Percentiles rank a stretch among this genome's conserved stretches.
phyloP scores from a whole-genome alignment of 1,284 basidiomycete species.

The Anthracocystis walkeri region DNA sequence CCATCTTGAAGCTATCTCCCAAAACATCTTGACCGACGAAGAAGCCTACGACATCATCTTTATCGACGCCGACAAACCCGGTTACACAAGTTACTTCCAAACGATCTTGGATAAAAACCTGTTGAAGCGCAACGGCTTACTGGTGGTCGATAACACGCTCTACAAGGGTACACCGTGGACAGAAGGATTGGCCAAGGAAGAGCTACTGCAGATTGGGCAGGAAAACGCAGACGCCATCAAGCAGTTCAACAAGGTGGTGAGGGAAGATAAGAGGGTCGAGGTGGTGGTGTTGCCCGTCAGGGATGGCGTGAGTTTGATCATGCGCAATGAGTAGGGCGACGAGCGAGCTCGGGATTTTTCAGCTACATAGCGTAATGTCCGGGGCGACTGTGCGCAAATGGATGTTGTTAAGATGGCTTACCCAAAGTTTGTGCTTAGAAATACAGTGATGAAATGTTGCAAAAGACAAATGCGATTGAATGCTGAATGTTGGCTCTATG shows the following conservation, averaged over 20 bases:
- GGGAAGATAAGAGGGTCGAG: conserved; percentile 57
- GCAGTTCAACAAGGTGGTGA: conserved; percentile 65
- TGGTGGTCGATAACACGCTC: conserved; percentile 69
- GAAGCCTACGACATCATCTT: conserved; percentile 69
- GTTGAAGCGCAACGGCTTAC: conserved; percentile 55
- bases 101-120: conserved; percentile 58
- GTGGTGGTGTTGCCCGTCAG: conserved; percentile 64
- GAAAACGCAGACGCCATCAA: conserved; percentile 57
- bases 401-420: neutral
- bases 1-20: conserved; percentile 46
- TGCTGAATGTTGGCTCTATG: neutral
- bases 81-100: conserved; percentile 62
- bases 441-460: neutral
- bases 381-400: no score
- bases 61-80: conserved; percentile 70
- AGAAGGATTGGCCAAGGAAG: conserved; percentile 23
- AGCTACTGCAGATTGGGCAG: conserved; percentile 30
- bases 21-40: conserved; percentile 30
- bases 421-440: conserved; percentile 3
- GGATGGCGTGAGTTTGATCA: conserved; percentile 68
- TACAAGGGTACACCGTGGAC: conserved; percentile 63
- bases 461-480: neutral
- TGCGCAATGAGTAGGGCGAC: conserved; percentile 30
- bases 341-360: no score
- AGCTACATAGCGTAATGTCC: no score